Evolutionary conservation across 2,329 filamentous ascomycete genomes (phyloP).

Genomic region (Colletotrichum theobromicola): DNA sequence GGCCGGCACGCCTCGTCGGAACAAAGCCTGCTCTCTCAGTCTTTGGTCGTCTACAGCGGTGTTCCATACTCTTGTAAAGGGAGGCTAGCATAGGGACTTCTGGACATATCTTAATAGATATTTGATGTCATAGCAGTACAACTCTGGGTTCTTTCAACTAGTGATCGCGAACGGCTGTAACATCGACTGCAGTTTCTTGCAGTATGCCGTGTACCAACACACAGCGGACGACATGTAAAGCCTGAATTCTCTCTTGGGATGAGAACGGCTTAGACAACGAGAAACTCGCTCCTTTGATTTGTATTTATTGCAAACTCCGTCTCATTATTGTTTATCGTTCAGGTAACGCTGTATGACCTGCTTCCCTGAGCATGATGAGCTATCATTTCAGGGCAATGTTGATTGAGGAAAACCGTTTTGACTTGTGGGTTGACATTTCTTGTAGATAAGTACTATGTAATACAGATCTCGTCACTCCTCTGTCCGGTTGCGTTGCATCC

Average conservation of each 20-base stretch:
- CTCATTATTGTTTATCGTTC: neutral
- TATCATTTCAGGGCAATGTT: neutral
- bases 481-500: neutral
- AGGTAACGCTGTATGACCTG: neutral
- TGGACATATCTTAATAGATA: neutral
- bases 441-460: neutral
- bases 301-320: neutral
- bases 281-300: neutral
- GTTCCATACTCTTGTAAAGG: neutral
- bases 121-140: neutral
- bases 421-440: neutral
- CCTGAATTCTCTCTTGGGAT: neutral
- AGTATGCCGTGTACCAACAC: neutral
- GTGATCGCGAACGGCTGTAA: neutral
- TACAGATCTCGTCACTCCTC: neutral
- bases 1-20: neutral
- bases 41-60: neutral
- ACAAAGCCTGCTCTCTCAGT: neutral
- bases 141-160: neutral
- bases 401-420: neutral
- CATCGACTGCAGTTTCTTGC: neutral
- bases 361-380: neutral
- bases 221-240: neutral
- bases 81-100: neutral
- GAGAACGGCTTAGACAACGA: neutral